phyloP scores from a whole-genome alignment of 2,329 filamentous ascomycete genomes.

The Talaromyces verruculosus region DNA sequence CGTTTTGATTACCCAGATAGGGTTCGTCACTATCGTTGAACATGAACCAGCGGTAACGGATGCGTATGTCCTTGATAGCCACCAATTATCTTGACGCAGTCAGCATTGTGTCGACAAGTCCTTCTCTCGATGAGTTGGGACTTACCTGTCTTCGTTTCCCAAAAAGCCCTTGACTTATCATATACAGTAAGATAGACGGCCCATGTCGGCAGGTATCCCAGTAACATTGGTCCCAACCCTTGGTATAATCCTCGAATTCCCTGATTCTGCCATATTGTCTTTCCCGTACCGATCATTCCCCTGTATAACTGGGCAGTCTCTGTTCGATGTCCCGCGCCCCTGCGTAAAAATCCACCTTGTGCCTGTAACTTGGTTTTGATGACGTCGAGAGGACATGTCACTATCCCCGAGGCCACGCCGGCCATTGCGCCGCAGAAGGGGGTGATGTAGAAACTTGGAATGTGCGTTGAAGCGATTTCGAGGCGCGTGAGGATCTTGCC shows the following conservation, averaged over 20 bases:
- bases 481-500: constrained; percentile 38
- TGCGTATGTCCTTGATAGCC: constrained; percentile 80
- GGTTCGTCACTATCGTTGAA: constrained; percentile 92
- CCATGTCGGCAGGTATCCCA: constrained; percentile 97
- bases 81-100: constrained; percentile 62
- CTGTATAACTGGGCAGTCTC: constrained; percentile 67
- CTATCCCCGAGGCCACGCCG: constrained; percentile 87
- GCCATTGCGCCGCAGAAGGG: constrained; percentile 84
- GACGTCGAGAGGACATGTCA: constrained; percentile 95
- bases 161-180: constrained; percentile 77
- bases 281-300: constrained; percentile 82
- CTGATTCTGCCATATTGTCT: constrained; percentile 82
- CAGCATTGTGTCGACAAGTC: background rate
- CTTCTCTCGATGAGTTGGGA: background rate
- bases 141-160: constrained; percentile 66
- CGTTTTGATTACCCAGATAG: constrained; percentile 99
- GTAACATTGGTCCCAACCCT: constrained; percentile 86
- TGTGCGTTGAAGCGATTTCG: constrained; percentile 45
- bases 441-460: constrained; percentile 65
- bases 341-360: constrained; percentile 73
- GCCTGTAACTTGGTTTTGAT: constrained; percentile 99
- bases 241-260: constrained; percentile 88
- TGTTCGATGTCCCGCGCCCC: constrained; percentile 36
- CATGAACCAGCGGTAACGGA: constrained; percentile 88
- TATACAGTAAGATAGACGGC: constrained; percentile 98